phyloP scores from a whole-genome alignment of 208 protist species.

The Acanthamoeba rhysodes region DNA sequence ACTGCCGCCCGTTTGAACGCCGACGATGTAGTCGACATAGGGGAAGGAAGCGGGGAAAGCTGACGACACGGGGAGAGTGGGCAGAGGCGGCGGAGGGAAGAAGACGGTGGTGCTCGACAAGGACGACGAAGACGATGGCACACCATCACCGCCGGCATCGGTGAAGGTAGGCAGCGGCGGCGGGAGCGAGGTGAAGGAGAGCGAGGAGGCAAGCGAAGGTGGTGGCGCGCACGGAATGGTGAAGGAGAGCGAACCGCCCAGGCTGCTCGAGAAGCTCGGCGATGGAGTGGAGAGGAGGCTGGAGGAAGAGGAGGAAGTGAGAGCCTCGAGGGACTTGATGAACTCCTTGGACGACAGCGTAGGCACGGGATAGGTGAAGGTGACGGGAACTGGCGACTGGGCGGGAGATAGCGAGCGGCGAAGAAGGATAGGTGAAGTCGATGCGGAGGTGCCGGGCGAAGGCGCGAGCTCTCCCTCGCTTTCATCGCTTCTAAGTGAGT shows the following conservation, averaged over 20 bases:
- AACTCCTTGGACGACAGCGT: slow-evolving; percentile 35
- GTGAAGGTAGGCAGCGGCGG: neutral
- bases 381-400: neutral
- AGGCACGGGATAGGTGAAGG: slow-evolving; percentile 33
- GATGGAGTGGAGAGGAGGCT: neutral
- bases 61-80: neutral
- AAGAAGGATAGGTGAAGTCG: neutral
- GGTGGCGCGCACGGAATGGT: slow-evolving; percentile 20
- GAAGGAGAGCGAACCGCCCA: slow-evolving; percentile 1
- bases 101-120: neutral
- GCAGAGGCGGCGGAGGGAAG: slow-evolving; percentile 27
- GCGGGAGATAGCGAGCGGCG: neutral
- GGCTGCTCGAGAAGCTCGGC: neutral
- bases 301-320: neutral
- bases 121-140: neutral
- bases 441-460: neutral
- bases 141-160: neutral
- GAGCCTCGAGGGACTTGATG: slow-evolving; percentile 50
- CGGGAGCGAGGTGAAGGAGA: slow-evolving; percentile 15
- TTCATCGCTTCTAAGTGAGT: neutral
- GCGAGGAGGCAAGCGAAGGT: slow-evolving; percentile 19
- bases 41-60: neutral
- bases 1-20: neutral
- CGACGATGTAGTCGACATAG: slow-evolving; percentile 29
- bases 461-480: neutral